phyloP scores from a whole-genome alignment of 2,329 filamentous ascomycete genomes.

The Scedosporium boydii region DNA sequence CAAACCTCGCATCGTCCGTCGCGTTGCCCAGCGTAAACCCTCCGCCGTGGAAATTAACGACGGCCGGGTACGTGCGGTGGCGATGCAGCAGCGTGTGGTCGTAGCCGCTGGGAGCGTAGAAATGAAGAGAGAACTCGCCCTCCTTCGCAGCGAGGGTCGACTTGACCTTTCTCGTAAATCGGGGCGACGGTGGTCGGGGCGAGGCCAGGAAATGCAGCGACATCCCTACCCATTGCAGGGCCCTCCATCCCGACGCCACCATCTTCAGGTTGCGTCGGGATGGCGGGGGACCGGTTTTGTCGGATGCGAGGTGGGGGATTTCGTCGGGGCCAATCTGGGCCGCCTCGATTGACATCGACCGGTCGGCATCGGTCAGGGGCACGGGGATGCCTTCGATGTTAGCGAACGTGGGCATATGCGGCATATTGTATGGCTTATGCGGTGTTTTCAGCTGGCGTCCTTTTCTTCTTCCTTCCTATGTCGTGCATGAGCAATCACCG shows the following conservation, averaged over 20 bases:
- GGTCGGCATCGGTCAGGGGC: not conserved
- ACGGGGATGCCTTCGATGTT: slow-evolving; percentile 4
- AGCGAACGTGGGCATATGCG: not conserved
- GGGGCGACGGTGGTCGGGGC: not conserved
- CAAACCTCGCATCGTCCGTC: slow-evolving; percentile 55
- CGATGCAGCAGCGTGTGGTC: slow-evolving; percentile 15
- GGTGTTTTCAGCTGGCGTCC: too few relatives aligned
- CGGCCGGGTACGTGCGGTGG: slow-evolving; percentile 29
- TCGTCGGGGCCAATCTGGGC: not conserved
- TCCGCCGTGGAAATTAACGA: slow-evolving; percentile 60
- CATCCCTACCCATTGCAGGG: slow-evolving; percentile 2
- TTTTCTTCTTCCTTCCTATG: too few relatives aligned
- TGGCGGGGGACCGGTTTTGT: not conserved
- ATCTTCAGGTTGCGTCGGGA: slow-evolving; percentile 1
- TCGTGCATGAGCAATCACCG: too few relatives aligned
- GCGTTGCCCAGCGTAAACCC: slow-evolving; percentile 55
- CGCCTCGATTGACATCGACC: not conserved
- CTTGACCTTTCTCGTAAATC: not conserved
- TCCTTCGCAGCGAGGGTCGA: not conserved
- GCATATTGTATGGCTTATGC: not conserved
- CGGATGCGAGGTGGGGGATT: not conserved
- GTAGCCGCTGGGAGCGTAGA: slow-evolving; percentile 1
- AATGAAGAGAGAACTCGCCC: slow-evolving; percentile 1
- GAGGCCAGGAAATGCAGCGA: slow-evolving; percentile 1
- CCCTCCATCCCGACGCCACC: not conserved